These are phyloP conservation scores for Fusarium humuli DNA, from an alignment of 2,329 filamentous ascomycete species.

Conservation along the genomic window DNA sequence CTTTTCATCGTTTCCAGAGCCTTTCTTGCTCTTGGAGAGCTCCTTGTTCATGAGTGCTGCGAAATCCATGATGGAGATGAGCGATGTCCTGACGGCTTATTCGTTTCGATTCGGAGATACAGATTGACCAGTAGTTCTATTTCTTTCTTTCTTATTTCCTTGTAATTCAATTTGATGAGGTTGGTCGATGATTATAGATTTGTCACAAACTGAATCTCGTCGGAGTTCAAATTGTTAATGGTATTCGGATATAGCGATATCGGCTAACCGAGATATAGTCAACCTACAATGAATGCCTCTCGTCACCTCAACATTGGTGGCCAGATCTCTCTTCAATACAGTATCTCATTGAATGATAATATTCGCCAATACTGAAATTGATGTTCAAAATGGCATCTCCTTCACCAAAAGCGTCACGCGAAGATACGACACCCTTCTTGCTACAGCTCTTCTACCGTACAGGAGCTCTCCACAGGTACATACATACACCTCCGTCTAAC, in stretches of 20 bases:
- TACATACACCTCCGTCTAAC: not conserved
- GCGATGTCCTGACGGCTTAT: not conserved
- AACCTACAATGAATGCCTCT: constrained; percentile 9
- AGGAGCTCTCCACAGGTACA: constrained; percentile 76
- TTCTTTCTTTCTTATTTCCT: not conserved
- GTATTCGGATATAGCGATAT: constrained; percentile 38
- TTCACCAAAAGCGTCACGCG: constrained; percentile 64
- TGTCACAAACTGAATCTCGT: not conserved
- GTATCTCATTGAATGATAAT: not conserved
- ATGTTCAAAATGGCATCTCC: constrained; percentile 30
- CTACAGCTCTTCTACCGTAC: constrained; percentile 86
- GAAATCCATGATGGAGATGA: constrained; percentile 81
- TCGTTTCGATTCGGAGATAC: not conserved
- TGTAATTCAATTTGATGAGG: not conserved
- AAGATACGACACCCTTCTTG: constrained; percentile 83
- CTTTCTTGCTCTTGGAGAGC: constrained; percentile 81
- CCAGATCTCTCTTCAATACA: not conserved
- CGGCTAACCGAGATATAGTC: constrained; percentile 33
- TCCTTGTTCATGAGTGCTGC: constrained; percentile 92
- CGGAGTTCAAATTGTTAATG: constrained; percentile 26
- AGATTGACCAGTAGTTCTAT: not conserved
- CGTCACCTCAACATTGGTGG: not conserved
- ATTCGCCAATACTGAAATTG: not conserved
- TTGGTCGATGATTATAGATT: not conserved
- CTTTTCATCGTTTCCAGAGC: constrained; percentile 60